Evolutionary conservation across 495 filamentous ascomycete genomes (phyloP).

Genomic region (Penicillium robsamsonii): DNA sequence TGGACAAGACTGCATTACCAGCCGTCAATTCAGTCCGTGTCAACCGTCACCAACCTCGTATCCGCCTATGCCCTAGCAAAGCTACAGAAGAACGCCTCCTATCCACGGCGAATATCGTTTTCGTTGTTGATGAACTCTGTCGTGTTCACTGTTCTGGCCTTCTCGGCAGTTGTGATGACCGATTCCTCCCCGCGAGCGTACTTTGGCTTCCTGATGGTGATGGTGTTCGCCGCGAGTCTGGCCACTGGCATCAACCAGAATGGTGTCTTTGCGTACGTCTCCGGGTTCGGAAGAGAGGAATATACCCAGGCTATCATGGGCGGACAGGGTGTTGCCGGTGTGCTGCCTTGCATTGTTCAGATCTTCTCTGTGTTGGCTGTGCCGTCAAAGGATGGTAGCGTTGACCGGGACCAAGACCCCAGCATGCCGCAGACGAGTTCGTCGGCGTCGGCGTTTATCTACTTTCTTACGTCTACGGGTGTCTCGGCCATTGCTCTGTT

Average conservation of each 20-base stretch:
- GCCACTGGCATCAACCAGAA: conserved; percentile 89
- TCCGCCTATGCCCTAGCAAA: conserved; percentile 72
- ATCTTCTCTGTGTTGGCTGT: conserved; percentile 78
- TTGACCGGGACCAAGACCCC: conserved; percentile 12
- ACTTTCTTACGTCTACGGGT: conserved; percentile 84
- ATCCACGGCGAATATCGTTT: conserved; percentile 75
- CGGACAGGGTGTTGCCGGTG: conserved; percentile 88
- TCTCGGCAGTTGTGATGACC: conserved; percentile 70
- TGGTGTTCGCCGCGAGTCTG: conserved; percentile 74
- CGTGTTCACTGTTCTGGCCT: conserved; percentile 70
- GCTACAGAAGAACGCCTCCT: conserved; percentile 74
- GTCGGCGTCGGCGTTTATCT: conserved; percentile 76
- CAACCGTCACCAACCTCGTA: conserved; percentile 74
- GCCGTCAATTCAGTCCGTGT: conserved; percentile 77
- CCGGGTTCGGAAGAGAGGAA: conserved; percentile 75
- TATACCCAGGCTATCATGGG: conserved; percentile 97
- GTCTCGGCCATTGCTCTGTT: conserved; percentile 56
- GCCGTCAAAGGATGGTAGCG: conserved; percentile 29
- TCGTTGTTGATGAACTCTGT: conserved; percentile 71
- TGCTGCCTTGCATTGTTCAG: conserved; percentile 81
- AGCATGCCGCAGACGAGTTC: conserved; percentile 34
- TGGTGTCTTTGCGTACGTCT: conserved; percentile 87
- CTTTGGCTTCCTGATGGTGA: conserved; percentile 75
- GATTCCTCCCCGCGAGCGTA: conserved; percentile 61
- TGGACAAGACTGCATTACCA: conserved; percentile 80